A percentile compares a stretch with the other conserved stretches of the same genome.
phyloP scores from a whole-genome alignment of 805 yeast species.

The Pichia pseudocactophila region DNA sequence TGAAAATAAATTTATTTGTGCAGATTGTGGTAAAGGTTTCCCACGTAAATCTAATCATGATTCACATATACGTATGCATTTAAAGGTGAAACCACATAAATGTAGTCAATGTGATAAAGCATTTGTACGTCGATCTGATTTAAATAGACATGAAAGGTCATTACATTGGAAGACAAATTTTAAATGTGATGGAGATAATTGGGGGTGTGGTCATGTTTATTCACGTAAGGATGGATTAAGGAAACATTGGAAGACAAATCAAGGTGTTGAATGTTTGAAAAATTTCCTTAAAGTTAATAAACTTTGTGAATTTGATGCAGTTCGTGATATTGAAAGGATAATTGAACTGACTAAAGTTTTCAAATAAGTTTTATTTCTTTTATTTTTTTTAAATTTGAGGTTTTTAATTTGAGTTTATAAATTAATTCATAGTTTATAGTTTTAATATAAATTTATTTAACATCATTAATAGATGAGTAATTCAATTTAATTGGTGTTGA shows the following conservation, averaged over 20 bases:
- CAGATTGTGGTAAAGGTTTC: constrained; percentile 10
- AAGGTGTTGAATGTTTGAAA: constrained; percentile 4
- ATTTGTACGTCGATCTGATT: constrained; percentile 13
- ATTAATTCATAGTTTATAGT: no score
- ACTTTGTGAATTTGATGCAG: neutral
- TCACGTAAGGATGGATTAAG: constrained; percentile 10
- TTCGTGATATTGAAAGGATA: constrained; percentile 2
- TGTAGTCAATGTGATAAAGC: constrained; percentile 10
- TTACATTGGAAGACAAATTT: constrained; percentile 7
- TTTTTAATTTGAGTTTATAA: no score
- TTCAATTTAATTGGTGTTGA: no score
- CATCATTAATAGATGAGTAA: neutral
- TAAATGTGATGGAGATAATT: constrained; percentile 2
- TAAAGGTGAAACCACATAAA: constrained; percentile 8
- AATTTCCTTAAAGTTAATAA: neutral
- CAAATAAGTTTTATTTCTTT: neutral
- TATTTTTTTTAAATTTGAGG: no score
- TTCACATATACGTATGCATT: constrained; percentile 13
- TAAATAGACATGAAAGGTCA: constrained; percentile 11
- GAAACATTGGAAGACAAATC: constrained; percentile 8
- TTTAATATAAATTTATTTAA: no score
- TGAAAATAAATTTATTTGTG: constrained; percentile 6
- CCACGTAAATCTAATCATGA: constrained; percentile 14
- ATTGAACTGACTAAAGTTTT: constrained; percentile 4
- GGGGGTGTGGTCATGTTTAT: constrained; percentile 10